Evolutionary conservation across 2,329 filamentous ascomycete genomes (phyloP).

Genomic region (Alternaria ethzedia): DNA sequence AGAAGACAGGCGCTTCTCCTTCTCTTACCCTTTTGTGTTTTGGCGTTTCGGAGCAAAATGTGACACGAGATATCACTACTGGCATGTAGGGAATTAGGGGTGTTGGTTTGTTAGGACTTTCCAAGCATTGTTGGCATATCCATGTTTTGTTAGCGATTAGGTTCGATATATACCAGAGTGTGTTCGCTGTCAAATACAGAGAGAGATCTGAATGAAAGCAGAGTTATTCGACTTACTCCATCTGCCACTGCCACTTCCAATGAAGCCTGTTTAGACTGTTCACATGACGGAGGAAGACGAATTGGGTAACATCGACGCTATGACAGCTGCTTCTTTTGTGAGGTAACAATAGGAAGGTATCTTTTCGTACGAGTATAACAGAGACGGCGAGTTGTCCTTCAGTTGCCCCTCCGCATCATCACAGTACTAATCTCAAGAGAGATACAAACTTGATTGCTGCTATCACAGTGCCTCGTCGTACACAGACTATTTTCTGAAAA

Average conservation of each 20-base stretch:
- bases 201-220: background rate
- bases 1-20: constrained; percentile 1
- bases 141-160: background rate
- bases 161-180: background rate
- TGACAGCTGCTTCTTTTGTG: no score
- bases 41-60: background rate
- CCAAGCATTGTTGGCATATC: background rate
- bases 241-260: no score
- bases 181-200: background rate
- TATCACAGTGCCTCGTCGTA: no score
- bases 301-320: no score
- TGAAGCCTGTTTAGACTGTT: no score
- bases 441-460: no score
- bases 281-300: no score
- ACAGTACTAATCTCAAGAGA: no score
- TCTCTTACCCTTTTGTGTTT: background rate
- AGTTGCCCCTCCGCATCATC: background rate
- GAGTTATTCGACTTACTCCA: background rate
- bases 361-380: no score
- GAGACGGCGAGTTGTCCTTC: background rate
- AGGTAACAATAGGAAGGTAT: no score
- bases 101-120: background rate
- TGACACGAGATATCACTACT: background rate
- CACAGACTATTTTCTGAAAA: no score
- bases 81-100: background rate